A percentile compares a stretch with the other conserved stretches of the same genome.
Conservation (phyloP, 108 stramenopile genomes). For the Pseudonitzschia multiseries region DNA sequence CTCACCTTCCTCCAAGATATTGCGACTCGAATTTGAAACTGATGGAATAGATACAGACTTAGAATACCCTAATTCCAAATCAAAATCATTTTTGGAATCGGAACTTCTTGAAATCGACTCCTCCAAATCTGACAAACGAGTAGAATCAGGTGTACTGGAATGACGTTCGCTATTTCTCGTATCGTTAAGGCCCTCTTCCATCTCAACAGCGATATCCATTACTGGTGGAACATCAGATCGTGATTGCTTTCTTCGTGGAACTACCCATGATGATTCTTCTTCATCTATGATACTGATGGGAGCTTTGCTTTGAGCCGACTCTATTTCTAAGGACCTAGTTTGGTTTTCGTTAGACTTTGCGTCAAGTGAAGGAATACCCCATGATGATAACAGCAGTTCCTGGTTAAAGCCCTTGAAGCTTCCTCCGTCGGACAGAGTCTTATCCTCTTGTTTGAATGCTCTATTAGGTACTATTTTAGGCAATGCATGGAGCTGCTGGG, state of each 20-base stretch:
- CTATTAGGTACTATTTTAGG: background rate
- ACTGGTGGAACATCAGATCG: background rate
- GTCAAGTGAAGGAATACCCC: constrained; percentile 10
- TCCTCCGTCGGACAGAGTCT: background rate
- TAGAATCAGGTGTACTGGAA: background rate
- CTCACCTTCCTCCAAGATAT: background rate
- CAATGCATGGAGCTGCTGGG: background rate
- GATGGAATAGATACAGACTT: background rate
- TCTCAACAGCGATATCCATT: background rate
- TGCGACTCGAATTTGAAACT: background rate
- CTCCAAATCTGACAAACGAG: background rate
- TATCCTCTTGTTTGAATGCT: background rate
- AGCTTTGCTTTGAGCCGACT: background rate
- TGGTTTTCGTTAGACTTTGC: background rate
- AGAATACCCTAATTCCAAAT: constrained; percentile 2
- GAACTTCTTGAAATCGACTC: background rate
- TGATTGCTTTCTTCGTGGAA: background rate
- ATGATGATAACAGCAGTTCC: constrained; percentile 3
- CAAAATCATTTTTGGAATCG: background rate
- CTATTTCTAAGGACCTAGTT: background rate
- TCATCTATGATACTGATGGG: constrained; percentile 1
- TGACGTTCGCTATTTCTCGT: background rate
- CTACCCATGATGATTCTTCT: background rate
- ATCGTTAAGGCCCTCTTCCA: background rate
- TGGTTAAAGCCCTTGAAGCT: constrained; percentile 14